A percentile compares a stretch with the other conserved stretches of the same genome.
phyloP scores from a whole-genome alignment of 805 yeast species.

The Wickerhamiella lipophila region DNA sequence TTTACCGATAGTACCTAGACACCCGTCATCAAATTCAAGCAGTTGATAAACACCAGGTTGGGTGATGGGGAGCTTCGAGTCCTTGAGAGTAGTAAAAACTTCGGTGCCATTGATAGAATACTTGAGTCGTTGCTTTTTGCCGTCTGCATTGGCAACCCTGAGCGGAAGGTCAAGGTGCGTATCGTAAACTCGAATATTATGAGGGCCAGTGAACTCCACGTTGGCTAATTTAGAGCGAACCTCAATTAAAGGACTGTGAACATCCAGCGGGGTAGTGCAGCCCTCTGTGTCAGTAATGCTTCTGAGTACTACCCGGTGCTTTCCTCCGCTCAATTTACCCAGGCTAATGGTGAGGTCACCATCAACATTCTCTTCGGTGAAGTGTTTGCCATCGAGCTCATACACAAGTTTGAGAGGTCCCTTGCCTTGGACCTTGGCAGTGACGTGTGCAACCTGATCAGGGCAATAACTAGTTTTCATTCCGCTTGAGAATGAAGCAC shows the following conservation, averaged over 20 bases:
- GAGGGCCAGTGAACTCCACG: slow-evolving; percentile 36
- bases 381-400: slow-evolving; percentile 33
- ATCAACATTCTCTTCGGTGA: slow-evolving; percentile 30
- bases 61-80: slow-evolving; percentile 26
- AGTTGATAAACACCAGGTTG: slow-evolving; percentile 40
- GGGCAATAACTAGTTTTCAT: slow-evolving; percentile 33
- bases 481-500: slow-evolving; percentile 28
- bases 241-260: slow-evolving; percentile 48
- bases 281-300: slow-evolving; percentile 63
- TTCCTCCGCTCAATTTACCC: slow-evolving; percentile 43
- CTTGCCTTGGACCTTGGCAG: slow-evolving; percentile 59
- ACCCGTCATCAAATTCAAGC: slow-evolving; percentile 37
- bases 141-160: slow-evolving; percentile 31
- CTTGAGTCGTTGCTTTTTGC: slow-evolving; percentile 36
- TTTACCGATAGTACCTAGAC: slow-evolving; percentile 36
- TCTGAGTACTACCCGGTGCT: slow-evolving; percentile 49
- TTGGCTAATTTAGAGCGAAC: slow-evolving; percentile 62
- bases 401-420: slow-evolving; percentile 65
- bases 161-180: slow-evolving; percentile 47
- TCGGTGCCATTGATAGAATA: slow-evolving; percentile 18
- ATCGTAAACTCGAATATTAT: slow-evolving; percentile 38
- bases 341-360: slow-evolving; percentile 34
- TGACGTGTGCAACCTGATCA: slow-evolving; percentile 36
- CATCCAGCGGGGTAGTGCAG: slow-evolving; percentile 60
- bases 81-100: neutral